Evolutionary conservation across 352 stramenopile species (phyloP), one percentile per base, ranked within the genome.

Genomic region (Phytophthora lateralis): DNA sequence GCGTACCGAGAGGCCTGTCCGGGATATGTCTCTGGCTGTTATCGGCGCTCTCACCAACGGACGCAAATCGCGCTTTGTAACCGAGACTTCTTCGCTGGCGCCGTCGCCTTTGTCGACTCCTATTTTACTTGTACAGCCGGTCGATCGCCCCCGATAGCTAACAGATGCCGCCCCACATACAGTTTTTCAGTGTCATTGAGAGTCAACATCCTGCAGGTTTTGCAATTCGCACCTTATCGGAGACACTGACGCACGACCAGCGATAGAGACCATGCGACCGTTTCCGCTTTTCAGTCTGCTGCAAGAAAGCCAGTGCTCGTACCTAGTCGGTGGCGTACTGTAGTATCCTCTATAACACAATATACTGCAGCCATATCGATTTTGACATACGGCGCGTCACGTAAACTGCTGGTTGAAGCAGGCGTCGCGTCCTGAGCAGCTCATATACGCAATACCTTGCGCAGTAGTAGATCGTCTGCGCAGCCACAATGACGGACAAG

Each of bases 41-140:
- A 21, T 21, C 20, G 37, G 6, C 15, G 15, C 15, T 43, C 15
- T 41, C 15, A 8, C 35, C 15, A 70, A 65, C 10, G 35, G 37
- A 65, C 49, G 50, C 49, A 62, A 67, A 67, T 63, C 34, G 55
- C 12, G 41, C 53, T 65, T 44, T 71, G 57, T 60, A 61, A 64
- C 34, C 39, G 57, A 53, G 54, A 20, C 12, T 38, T 27, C 35
- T 29, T 26, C 55, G 20, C 18, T 52, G 18, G 46, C 35, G 55
- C n/a, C 41, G 41, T 21, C 38, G 37, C 42, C 42, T 63, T 54
- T 61, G 46, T 46, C 29, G 29, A 51, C 37, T 20, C 30, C 26
- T 20, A 48, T 17, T 50, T 51, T 45, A 15, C 9, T 54, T 63
- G 15, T 37, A 30, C 51, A 58, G 51, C 39, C 41, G 32, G 58